phyloP scores from a whole-genome alignment of 495 filamentous ascomycete species.

The Amorphotheca resinae region DNA sequence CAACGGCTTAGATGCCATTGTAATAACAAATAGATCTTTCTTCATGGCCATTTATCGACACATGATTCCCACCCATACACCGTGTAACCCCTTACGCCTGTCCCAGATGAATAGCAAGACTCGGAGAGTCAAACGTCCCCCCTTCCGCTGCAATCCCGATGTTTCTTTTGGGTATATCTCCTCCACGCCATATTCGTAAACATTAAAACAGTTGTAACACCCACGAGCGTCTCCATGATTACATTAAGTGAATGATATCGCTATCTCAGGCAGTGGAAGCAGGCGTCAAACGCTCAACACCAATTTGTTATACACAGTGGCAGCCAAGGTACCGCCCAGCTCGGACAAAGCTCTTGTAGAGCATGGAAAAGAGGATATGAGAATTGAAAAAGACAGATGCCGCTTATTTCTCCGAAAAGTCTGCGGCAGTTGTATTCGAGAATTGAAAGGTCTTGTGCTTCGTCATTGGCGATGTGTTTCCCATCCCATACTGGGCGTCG shows the following conservation, averaged over 20 bases:
- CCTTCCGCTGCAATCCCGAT: background rate
- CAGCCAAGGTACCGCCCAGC: background rate
- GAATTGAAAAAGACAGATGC: conserved; percentile 3
- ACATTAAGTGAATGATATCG: conserved; percentile 19
- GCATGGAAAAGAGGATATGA: background rate
- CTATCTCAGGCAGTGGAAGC: conserved; percentile 2
- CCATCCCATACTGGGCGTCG: conserved; percentile 2
- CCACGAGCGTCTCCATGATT: conserved; percentile 7
- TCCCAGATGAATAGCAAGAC: background rate
- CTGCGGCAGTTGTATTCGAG: conserved; percentile 19
- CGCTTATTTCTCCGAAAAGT: conserved; percentile 20
- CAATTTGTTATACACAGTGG: conserved; percentile 15
- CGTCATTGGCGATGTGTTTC: conserved; percentile 11
- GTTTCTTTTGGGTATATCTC: conserved; percentile 20
- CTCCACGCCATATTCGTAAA: conserved; percentile 16
- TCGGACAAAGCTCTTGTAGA: background rate
- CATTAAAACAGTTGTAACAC: conserved; percentile 13
- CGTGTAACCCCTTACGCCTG: conserved; percentile 4
- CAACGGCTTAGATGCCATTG: background rate
- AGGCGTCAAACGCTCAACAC: conserved; percentile 14
- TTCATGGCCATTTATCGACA: conserved; percentile 12
- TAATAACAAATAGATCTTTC: background rate
- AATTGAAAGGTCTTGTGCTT: conserved; percentile 22
- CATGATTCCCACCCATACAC: background rate
- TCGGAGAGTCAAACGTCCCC: background rate